Evolutionary conservation across 495 filamentous ascomycete genomes (phyloP), one percentile per base, ranked within the genome.

Genomic region (Astrocystis sublimbata): DNA sequence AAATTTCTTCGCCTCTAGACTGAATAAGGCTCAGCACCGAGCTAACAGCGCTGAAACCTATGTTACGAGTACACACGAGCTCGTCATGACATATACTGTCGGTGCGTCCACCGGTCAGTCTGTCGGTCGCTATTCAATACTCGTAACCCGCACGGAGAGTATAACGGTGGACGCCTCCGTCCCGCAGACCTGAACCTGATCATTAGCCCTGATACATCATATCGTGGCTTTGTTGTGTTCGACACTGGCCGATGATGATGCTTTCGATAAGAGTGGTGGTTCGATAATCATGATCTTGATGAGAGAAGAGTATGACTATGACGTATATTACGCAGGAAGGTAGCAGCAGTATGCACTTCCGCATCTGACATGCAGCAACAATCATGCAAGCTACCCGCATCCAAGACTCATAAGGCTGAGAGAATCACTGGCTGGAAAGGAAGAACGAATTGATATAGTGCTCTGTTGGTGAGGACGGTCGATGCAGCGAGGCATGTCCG

Each of bases 391-490:
- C 43, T 53, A 50, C 58, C 58, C 47, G 47, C 23, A 15, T 50
- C 46, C 58, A 52, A 51, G 46, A 52, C 58, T 30, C 58, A 45
- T 61, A 61, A 61, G 58, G 58, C 58, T 61, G 58, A 61, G 58
- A 61, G 3, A 35, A 33, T 51, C 31, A 26, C 47, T 38, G 41
- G 41, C 26, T 36, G 38, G 35, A 31, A 53, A 36, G 36, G 17
- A 13, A 33, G 58, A 49, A 36, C 53, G 47, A 50, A 33, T 33
- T 13, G 15, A 41, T 45, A 57, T 57, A 56, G 19, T 15, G 52
- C 12, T 15, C 17, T n/a, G 13, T 57, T 57, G 35, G 13, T 23
- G 23, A 23, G 3, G 15, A 21, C 46, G 17, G 43, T 35, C 2
- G 8, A 17, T 28, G 49, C 19, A 35, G 28, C 15, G 52, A 9